Evolutionary conservation across 1,139 yeast genomes (phyloP), one percentile per base, ranked within the genome.

Genomic region (Meyerozyma carpophila): DNA sequence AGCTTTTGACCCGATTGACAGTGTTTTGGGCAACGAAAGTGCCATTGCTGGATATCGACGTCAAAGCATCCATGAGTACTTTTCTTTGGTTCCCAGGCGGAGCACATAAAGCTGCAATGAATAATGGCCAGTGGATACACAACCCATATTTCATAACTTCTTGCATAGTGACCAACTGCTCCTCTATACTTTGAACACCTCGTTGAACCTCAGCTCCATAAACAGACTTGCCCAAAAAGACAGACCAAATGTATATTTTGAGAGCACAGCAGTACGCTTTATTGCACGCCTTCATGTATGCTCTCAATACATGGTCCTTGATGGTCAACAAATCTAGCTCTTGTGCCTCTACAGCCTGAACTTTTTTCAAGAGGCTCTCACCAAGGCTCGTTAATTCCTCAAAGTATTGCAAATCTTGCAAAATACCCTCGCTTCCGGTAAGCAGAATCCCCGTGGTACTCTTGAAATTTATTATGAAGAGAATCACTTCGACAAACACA

Each of bases 201-300:
- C 32, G 26, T 25, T 47, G 48, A 3, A 47, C 39, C 8, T 39
- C 39, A 5, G 8, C 10, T 7, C 47, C 46, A 24, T 43, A 45
- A 3, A 43, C 39, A 3, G 45, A 36, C 27, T 40, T 41, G 11
- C 44, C 48, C 8, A 40, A 38, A 5, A 47, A 20, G 4, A 43
- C 44, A 10, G 47, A 42, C 21, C 16, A 29, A 11, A 43, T 41
- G 26, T 36, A 45, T 10, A 45, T 41, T 11, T 40, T 29, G 13
- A 47, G 25, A 10, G 48, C 43, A 37, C 20, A 40, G 34, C 48
- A 41, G 34, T 37, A 41, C 34, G 48, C 41, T 5, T 16, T 38
- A 36, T 47, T 45, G 32, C 48, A 45, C 13, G 48, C 49, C 40
- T 36, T 45, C 48, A 47, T 45, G 11, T 32, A 32, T 5, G 48